Evolutionary conservation across 257 asterid species (phyloP), one percentile per base, ranked within the genome.

Genomic region (Primulina eburnea): DNA sequence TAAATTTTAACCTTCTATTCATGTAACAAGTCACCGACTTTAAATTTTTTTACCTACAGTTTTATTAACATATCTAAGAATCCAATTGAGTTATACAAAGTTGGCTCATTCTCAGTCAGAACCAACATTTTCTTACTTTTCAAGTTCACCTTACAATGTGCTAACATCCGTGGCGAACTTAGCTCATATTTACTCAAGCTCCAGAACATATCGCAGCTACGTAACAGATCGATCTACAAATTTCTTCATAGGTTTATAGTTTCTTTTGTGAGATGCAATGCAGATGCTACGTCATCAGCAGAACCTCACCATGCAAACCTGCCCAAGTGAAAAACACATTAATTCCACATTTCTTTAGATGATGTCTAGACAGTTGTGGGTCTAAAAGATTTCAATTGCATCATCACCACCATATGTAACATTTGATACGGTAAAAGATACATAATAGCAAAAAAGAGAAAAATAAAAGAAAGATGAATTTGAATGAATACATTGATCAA

Each of bases 261-360:
- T 26, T 50, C 28, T 47, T 43, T 50, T 8, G 18, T 32, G 7
- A 8, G 52, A 60, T 26, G 67, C 62, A 65, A 40, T 20, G 4
- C 21, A 21, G 52, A 12, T 34, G 75, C 82, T 82, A 90, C 0
- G 79, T 89, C 86, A 76, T 71, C 26, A 86, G 77, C 70, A 84
- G 58, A 71, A 84, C 68, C 65, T 85, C 90, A 10, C 94, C 94
- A 40, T 72, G 76, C 17, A 78, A 77, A 76, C 94, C 97, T 90
- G 92, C 69, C 53, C 59, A 71, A 14, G 62, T 60, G 67, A 65
- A 60, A 30, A 69, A 59, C 63, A 7, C 11, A 63, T 34, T 21
- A 55, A 61, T 14, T 12, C 56, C 8, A 14, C 28, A 57, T 21
- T 64, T 63, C 53, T 2, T 24, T 24, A 16, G 52, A 50, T 50